Conservation (phyloP, 139 green algal genomes). For the Mesotaenium endlicherianum region DNA sequence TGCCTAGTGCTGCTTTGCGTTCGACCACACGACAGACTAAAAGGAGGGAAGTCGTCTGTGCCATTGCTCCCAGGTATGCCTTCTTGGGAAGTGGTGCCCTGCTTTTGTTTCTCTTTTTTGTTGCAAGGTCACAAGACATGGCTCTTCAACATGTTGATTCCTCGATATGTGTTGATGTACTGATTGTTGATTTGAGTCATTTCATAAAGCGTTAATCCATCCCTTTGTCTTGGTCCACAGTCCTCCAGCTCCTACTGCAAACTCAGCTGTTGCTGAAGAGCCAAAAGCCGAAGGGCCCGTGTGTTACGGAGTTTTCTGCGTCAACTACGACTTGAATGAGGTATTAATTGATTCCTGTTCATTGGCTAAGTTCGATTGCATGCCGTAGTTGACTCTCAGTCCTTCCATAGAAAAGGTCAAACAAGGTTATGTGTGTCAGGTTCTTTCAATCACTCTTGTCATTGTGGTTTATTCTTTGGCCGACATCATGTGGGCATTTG, state of each 20-base stretch:
- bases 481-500: background rate
- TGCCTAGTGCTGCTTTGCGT: too few species aligned
- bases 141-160: too few species aligned
- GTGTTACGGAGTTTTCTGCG: conserved; percentile 41
- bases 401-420: background rate
- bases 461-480: background rate
- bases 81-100: background rate
- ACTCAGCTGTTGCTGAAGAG: background rate
- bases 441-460: background rate
- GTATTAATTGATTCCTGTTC: conserved; percentile 18
- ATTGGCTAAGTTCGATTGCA: background rate
- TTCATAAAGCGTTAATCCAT: background rate
- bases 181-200: background rate
- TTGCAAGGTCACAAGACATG: background rate
- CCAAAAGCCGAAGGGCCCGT: background rate
- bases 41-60: conserved; percentile 2
- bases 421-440: background rate
- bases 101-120: background rate
- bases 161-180: too few species aligned
- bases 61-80: conserved; percentile 5
- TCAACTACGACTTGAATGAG: conserved; percentile 38
- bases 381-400: background rate
- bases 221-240: background rate
- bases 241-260: background rate
- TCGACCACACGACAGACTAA: too few species aligned